phyloP scores from a whole-genome alignment of 495 filamentous ascomycete genomes.

The Terfezia claveryi region DNA sequence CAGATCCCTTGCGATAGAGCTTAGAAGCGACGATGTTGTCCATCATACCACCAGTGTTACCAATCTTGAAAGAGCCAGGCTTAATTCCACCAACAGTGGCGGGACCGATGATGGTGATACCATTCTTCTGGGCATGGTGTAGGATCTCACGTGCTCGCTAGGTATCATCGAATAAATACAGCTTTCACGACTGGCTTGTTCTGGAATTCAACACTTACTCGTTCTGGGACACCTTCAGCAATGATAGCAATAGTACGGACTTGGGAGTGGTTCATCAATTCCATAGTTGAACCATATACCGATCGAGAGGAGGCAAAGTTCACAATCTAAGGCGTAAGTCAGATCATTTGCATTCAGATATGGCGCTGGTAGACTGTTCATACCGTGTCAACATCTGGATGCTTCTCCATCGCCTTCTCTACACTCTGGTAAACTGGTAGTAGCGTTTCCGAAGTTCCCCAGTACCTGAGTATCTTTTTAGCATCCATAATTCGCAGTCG shows the following conservation, averaged over 20 bases:
- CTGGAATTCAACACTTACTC: constrained; percentile 34
- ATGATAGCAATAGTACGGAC: constrained; percentile 97
- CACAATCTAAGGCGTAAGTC: constrained; percentile 36
- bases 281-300: constrained; percentile 95
- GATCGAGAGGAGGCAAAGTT: constrained; percentile 98
- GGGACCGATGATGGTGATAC: constrained; percentile 94
- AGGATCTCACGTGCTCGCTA: constrained; percentile 93
- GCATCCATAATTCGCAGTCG: not conserved
- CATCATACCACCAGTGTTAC: constrained; percentile 99
- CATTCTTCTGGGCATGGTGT: constrained; percentile 88
- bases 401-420: constrained; percentile 85
- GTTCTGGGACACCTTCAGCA: constrained; percentile 94
- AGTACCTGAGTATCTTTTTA: constrained; percentile 39
- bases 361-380: not conserved
- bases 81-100: constrained; percentile 99
- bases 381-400: constrained; percentile 74
- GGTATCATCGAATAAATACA: not conserved
- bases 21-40: constrained; percentile 99
- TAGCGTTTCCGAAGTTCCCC: constrained; percentile 97
- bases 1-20: constrained; percentile 96
- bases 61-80: constrained; percentile 97
- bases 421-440: constrained; percentile 95
- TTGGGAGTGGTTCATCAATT: constrained; percentile 92
- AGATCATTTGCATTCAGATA: not conserved
- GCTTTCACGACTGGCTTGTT: not conserved